These are phyloP conservation scores for Kandelia obovata DNA, from an alignment of 345 rosid genomes.

Conservation along the genomic window DNA sequence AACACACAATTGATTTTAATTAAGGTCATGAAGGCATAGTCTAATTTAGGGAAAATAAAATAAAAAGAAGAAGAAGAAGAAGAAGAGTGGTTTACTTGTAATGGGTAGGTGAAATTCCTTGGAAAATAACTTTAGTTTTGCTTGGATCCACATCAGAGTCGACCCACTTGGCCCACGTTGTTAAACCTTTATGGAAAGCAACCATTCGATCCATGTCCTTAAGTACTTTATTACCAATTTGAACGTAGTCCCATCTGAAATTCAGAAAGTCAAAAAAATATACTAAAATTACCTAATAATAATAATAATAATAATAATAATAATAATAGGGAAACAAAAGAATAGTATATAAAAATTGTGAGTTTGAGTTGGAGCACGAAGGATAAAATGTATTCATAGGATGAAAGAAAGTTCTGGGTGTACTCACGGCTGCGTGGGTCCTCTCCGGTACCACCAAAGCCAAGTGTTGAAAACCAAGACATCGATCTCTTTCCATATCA, in stretches of 20 bases:
- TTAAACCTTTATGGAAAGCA: slow-evolving; percentile 61
- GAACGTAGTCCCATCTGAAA: slow-evolving; percentile 78
- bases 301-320: too few relatives aligned
- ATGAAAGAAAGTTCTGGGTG: not conserved
- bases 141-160: slow-evolving; percentile 63
- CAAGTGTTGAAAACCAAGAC: slow-evolving; percentile 62
- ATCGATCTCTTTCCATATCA: slow-evolving; percentile 48
- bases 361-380: not conserved
- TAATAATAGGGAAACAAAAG: too few relatives aligned
- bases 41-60: not conserved
- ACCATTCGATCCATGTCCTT: slow-evolving; percentile 73
- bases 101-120: slow-evolving; percentile 79
- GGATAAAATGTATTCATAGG: not conserved
- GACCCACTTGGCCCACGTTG: slow-evolving; percentile 87
- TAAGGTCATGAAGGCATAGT: too few relatives aligned
- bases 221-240: slow-evolving; percentile 37
- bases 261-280: not conserved
- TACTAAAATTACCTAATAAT: too few relatives aligned
- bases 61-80: not conserved
- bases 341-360: too few relatives aligned
- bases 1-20: too few relatives aligned
- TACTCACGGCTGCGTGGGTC: slow-evolving; percentile 53
- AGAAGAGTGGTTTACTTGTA: slow-evolving; percentile 45
- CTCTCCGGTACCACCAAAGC: slow-evolving; percentile 71
- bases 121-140: slow-evolving; percentile 60